These are phyloP conservation scores for Blastobotrys parvus DNA, from an alignment of 805 yeast species.

Conservation along the genomic window DNA sequence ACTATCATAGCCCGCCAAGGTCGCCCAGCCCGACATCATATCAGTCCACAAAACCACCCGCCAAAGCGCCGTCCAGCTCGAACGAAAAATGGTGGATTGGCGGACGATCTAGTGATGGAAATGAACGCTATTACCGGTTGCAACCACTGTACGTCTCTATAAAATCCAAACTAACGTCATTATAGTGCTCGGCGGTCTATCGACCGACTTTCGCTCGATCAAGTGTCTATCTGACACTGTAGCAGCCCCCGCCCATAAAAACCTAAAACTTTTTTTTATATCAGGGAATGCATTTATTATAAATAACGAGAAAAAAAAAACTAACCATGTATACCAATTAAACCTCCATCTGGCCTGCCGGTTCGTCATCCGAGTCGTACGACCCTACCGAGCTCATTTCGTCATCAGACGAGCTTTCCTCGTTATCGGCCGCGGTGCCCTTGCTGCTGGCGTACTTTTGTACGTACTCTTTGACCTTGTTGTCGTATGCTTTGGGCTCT, in stretches of 20 bases:
- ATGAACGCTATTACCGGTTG: slow-evolving; percentile 20
- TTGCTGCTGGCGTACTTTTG: slow-evolving; percentile 52
- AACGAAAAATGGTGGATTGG: slow-evolving; percentile 26
- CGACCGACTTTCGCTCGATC: neutral
- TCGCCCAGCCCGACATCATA: neutral
- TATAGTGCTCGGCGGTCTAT: neutral
- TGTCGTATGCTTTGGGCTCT: slow-evolving; percentile 58
- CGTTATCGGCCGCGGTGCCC: slow-evolving; percentile 42
- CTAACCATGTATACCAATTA: slow-evolving; percentile 8
- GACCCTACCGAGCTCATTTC: slow-evolving; percentile 37
- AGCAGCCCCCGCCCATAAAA: neutral
- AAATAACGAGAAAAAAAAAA: neutral
- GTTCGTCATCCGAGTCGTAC: slow-evolving; percentile 31
- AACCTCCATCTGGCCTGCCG: slow-evolving; percentile 34
- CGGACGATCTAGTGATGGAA: slow-evolving; percentile 22
- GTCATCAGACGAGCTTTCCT: slow-evolving; percentile 28
- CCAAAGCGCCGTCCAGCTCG: no score
- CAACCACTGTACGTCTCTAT: slow-evolving; percentile 1
- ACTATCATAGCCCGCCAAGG: neutral
- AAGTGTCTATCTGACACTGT: neutral
- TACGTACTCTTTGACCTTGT: slow-evolving; percentile 61
- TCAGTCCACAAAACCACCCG: neutral
- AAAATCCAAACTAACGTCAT: neutral
- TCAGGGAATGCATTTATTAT: neutral
- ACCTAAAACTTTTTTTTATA: no score